These are phyloP conservation scores for Pezicula rhizophila DNA, from an alignment of 2,329 filamentous ascomycete species.

Conservation along the genomic window DNA sequence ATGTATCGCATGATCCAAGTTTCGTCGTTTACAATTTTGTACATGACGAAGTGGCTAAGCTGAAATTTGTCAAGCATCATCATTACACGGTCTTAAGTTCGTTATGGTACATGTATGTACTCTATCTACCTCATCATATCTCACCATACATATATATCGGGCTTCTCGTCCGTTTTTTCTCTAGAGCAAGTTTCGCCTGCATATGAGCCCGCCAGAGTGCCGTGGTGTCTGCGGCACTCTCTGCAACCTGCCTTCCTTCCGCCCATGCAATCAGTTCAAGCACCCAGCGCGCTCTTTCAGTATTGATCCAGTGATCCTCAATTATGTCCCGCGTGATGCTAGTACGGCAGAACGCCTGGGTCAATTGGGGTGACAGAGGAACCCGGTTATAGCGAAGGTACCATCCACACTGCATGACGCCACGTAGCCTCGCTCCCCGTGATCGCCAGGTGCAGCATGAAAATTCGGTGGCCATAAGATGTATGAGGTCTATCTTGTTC, in stretches of 20 bases:
- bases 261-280: slow-evolving; percentile 13
- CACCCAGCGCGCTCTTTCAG: slow-evolving; percentile 17
- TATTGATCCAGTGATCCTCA: slow-evolving; percentile 10
- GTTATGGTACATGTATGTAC: too few relatives aligned
- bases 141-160: too few relatives aligned
- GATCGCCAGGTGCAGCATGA: slow-evolving; percentile 8
- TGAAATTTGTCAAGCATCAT: too few relatives aligned
- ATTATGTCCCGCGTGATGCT: slow-evolving; percentile 18
- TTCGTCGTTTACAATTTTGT: too few relatives aligned
- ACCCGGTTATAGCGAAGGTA: slow-evolving; percentile 18
- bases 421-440: slow-evolving; percentile 17
- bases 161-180: too few relatives aligned
- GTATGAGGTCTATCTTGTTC: slow-evolving; percentile 13
- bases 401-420: slow-evolving; percentile 19
- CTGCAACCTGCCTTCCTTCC: slow-evolving; percentile 22
- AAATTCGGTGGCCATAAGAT: slow-evolving; percentile 22
- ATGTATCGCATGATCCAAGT: too few relatives aligned
- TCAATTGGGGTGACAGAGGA: slow-evolving; percentile 12
- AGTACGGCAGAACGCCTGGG: slow-evolving; percentile 15
- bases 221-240: background rate
- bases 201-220: background rate
- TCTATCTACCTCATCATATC: too few relatives aligned
- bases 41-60: too few relatives aligned
- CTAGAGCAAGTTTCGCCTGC: background rate
- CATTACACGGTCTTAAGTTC: too few relatives aligned